Base-by-base conservation (phyloP, 2,329 filamentous ascomycete genomes). In the Claviceps arundinis region DNA sequence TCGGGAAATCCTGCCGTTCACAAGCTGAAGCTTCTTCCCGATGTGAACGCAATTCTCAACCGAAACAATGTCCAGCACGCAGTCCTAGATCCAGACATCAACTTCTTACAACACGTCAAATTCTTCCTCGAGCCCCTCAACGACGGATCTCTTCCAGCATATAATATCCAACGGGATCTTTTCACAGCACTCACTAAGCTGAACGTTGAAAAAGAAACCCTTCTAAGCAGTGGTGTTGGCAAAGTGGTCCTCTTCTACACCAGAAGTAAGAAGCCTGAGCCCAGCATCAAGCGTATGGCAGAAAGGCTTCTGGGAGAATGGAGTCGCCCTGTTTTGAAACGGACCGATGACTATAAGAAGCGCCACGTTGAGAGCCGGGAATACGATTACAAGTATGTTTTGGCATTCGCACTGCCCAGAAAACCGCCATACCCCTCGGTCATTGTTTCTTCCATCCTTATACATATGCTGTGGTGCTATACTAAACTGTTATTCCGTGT, bases 231-330 rank as follows among this genome's bases (percentile, higher is more conserved):
- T 60, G 90, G 91, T 19, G 93, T 98, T 57, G 93, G 93, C 64
- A 96, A 96, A 67, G 89, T 98, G 47, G 85, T 96, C 50, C 80
- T 95, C 56, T 98, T 96, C 72, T 98, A 98, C 71, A 96, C 90
- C 49, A 90, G 90, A 70, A 95, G 87, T 73, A 94, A 90, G 72
- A 85, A 88, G 58, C 86, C 90, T 1, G 88, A 97, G 69, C 74
- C 84, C 4, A 78, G 77, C 55, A 96, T 98, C 74, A 96, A 96
- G 74, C 84, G 91, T 59, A 88, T 90, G 71, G 93, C 93, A 0
- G 90, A 97, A 72, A 82, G 87, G 48, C 75, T 97, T n/a, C 76
- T 96, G 52, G 88, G 87, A 52, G 91, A 97, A 65, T 98, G 93
- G 93, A 95, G 89, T 57, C 78, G 93, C 42, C 90, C 91, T 4